These are phyloP conservation scores for Tremellales sp. DNA, from an alignment of 1,284 basidiomycete species.

Conservation along the genomic window DNA sequence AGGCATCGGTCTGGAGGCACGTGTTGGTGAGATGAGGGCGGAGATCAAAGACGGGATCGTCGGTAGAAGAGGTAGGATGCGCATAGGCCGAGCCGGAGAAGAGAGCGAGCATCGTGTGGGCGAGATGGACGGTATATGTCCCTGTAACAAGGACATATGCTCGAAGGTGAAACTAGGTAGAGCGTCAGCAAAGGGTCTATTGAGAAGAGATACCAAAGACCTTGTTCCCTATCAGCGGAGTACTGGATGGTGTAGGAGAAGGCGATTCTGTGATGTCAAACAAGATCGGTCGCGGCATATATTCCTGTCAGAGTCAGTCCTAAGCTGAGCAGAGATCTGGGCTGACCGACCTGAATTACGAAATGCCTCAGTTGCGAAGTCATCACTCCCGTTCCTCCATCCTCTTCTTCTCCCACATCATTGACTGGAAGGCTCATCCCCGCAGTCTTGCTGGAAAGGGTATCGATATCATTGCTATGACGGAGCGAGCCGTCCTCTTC, in stretches of 20 bases:
- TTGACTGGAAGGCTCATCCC: neutral
- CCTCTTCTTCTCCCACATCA: constrained; percentile 25
- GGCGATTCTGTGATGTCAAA: constrained; percentile 57
- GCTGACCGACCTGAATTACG: constrained; percentile 75
- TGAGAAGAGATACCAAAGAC: constrained; percentile 49
- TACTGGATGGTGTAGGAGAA: constrained; percentile 15
- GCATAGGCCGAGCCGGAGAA: constrained; percentile 70
- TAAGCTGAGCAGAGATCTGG: too few relatives aligned
- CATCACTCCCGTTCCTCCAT: constrained; percentile 60
- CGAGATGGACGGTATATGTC: constrained; percentile 73
- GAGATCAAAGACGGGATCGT: constrained; percentile 55
- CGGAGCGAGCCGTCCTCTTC: constrained; percentile 18
- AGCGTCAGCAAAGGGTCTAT: too few relatives aligned
- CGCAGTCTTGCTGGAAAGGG: neutral
- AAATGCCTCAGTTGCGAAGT: constrained; percentile 91
- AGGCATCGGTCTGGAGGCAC: constrained; percentile 65
- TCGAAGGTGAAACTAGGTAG: constrained; percentile 88
- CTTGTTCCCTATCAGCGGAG: constrained; percentile 59
- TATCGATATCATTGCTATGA: neutral
- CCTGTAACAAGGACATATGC: constrained; percentile 86
- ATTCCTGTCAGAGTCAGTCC: constrained; percentile 60
- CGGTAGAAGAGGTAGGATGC: constrained; percentile 42
- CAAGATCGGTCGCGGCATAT: constrained; percentile 70
- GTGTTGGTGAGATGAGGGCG: constrained; percentile 90
- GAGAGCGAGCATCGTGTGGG: constrained; percentile 76